phyloP scores from a whole-genome alignment of 73 alveolate species.

The Halteria grandinella region DNA sequence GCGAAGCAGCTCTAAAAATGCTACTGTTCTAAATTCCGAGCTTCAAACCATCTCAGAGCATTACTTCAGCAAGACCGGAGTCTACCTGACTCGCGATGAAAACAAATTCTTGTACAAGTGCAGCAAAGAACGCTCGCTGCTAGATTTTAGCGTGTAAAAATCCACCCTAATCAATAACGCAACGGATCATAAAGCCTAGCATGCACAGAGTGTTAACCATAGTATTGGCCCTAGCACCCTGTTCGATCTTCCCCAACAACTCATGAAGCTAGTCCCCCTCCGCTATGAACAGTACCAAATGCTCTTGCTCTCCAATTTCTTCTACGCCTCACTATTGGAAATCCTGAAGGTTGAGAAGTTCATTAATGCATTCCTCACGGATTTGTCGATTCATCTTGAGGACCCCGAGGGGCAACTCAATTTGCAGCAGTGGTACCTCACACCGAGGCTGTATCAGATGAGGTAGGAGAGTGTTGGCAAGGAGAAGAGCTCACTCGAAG shows the following conservation, averaged over 20 bases:
- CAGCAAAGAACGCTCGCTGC: slow-evolving; percentile 15
- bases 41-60: slow-evolving; percentile 2
- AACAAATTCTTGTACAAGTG: slow-evolving; percentile 31
- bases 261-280: slow-evolving; percentile 2
- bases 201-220: neutral
- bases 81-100: neutral
- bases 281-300: slow-evolving; percentile 28
- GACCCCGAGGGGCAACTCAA: neutral
- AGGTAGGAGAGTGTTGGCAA: neutral
- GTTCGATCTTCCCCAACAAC: slow-evolving; percentile 19
- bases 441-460: neutral
- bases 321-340: slow-evolving; percentile 12
- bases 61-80: slow-evolving; percentile 35
- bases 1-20: neutral
- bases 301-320: neutral
- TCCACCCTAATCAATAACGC: neutral
- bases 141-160: slow-evolving; percentile 16
- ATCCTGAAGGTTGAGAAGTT: neutral
- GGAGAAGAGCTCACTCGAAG: neutral
- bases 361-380: neutral
- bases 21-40: neutral
- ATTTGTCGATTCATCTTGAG: neutral
- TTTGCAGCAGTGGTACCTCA: neutral
- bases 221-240: neutral
- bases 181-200: neutral